These are phyloP conservation scores for Anthostomella pinea DNA, from an alignment of 2,329 filamentous ascomycete genomes.

Conservation along the genomic window DNA sequence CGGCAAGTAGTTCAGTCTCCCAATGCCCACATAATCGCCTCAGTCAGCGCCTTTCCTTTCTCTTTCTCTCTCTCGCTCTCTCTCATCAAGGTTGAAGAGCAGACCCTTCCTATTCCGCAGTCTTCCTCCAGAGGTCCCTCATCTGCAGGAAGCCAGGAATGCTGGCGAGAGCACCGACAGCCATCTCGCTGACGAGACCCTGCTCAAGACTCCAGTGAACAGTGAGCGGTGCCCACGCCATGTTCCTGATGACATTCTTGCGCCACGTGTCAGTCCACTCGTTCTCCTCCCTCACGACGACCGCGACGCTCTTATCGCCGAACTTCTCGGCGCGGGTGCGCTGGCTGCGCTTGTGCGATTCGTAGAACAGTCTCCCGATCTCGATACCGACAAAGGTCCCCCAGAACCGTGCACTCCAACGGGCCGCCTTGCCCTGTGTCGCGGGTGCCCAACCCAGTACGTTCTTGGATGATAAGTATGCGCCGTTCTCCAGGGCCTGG, in stretches of 20 bases:
- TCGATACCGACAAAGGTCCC: conserved; percentile 74
- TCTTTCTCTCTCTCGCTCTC: conserved; percentile 1
- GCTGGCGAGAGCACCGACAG: conserved; percentile 57
- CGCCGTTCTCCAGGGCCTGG: conserved; percentile 80
- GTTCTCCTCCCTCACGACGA: conserved; percentile 30
- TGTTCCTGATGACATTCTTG: conserved; percentile 65
- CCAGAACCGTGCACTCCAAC: conserved; percentile 80
- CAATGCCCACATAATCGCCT: neutral
- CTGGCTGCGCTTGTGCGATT: conserved; percentile 39
- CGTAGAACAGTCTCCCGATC: conserved; percentile 60
- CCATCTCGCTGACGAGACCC: conserved; percentile 58
- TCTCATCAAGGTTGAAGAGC: too few relatives aligned
- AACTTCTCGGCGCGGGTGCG: conserved; percentile 35
- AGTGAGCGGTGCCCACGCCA: conserved; percentile 78
- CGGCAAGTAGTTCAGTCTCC: neutral
- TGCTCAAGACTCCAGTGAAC: conserved; percentile 76
- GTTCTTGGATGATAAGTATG: conserved; percentile 72
- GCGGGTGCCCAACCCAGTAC: conserved; percentile 59
- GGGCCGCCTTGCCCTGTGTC: conserved; percentile 58
- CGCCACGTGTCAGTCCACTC: conserved; percentile 55
- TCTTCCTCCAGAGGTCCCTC: conserved; percentile 31
- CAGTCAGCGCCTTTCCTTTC: neutral
- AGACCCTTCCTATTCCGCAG: conserved; percentile 29
- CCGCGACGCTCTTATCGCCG: conserved; percentile 39
- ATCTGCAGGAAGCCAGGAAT: conserved; percentile 32